Conservation (phyloP, 129 eudicot genomes). For the Ambrosia artemisiifolia region DNA sequence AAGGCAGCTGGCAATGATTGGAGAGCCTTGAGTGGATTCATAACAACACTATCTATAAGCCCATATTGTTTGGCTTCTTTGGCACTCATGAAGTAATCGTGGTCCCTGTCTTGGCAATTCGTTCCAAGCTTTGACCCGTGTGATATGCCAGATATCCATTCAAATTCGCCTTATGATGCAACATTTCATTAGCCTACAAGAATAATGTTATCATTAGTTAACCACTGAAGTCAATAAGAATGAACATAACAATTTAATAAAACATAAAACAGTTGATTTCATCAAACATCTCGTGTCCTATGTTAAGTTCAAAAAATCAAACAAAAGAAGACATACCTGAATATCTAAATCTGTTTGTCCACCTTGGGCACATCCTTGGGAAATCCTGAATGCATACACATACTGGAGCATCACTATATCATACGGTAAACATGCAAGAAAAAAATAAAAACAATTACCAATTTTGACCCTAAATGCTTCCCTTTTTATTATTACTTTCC, state of each 20-base stretch:
- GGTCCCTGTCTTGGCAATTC: conserved; percentile 84
- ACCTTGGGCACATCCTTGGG: conserved; percentile 95
- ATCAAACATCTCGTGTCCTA: background rate
- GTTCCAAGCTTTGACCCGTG: conserved; percentile 84
- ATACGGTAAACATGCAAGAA: conserved; percentile 10
- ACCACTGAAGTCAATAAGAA: no score
- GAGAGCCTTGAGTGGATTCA: conserved; percentile 82
- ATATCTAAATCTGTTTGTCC: conserved; percentile 78
- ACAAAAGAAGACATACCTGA: conserved; percentile 49
- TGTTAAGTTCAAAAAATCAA: background rate
- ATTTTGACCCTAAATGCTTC: conserved; percentile 45
- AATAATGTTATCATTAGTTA: background rate
- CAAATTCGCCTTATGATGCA: conserved; percentile 90
- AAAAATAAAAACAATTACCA: conserved; percentile 36
- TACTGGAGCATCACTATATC: background rate
- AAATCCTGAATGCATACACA: conserved; percentile 4
- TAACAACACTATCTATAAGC: conserved; percentile 75
- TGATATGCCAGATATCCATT: conserved; percentile 84
- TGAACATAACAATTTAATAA: background rate
- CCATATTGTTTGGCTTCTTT: conserved; percentile 93
- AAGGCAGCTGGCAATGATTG: conserved; percentile 62
- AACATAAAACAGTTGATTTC: background rate
- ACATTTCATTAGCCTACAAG: conserved; percentile 76
- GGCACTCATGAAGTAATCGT: conserved; percentile 91
- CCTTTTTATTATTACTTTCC: conserved; percentile 48